Conservation (phyloP, 805 yeast species). For the Yarrowia sp. region DNA sequence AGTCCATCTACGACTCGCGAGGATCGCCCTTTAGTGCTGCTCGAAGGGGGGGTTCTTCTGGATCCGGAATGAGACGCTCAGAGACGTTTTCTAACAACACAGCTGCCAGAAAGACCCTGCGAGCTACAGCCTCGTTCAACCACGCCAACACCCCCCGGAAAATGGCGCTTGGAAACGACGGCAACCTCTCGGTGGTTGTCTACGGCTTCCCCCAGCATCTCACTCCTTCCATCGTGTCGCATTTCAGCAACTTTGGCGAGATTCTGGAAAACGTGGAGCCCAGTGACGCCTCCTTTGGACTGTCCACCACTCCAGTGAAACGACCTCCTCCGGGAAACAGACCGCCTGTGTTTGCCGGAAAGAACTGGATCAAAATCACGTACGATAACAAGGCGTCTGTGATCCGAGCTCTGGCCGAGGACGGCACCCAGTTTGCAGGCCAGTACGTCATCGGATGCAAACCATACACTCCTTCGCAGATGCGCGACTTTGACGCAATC, state of each 20-base stretch:
- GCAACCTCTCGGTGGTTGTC: slow-evolving; percentile 75
- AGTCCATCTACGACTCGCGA: slow-evolving; percentile 43
- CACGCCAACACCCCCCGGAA: slow-evolving; percentile 28
- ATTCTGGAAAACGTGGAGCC: slow-evolving; percentile 72
- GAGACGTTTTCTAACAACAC: slow-evolving; percentile 20
- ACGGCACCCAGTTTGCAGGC: slow-evolving; percentile 75
- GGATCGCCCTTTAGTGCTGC: slow-evolving; percentile 39
- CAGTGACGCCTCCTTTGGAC: slow-evolving; percentile 26
- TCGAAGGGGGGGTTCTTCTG: not conserved
- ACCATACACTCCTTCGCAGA: slow-evolving; percentile 63
- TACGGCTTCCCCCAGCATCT: slow-evolving; percentile 87
- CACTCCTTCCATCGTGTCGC: slow-evolving; percentile 69
- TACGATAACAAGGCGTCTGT: slow-evolving; percentile 79
- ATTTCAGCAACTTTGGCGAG: slow-evolving; percentile 79
- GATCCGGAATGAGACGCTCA: slow-evolving; percentile 19
- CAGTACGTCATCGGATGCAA: slow-evolving; percentile 66
- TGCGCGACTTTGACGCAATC: slow-evolving; percentile 39
- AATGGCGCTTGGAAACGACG: slow-evolving; percentile 14
- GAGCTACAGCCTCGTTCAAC: slow-evolving; percentile 32
- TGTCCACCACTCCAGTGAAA: slow-evolving; percentile 52
- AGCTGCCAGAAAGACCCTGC: slow-evolving; percentile 8
- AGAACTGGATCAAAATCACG: slow-evolving; percentile 90
- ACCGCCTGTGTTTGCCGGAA: slow-evolving; percentile 80
- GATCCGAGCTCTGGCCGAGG: slow-evolving; percentile 81
- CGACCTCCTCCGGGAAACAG: slow-evolving; percentile 40